Evolutionary conservation across 805 yeast genomes (phyloP), one percentile per base, ranked within the genome.

Genomic region (Saccharomycopsis sp.): DNA sequence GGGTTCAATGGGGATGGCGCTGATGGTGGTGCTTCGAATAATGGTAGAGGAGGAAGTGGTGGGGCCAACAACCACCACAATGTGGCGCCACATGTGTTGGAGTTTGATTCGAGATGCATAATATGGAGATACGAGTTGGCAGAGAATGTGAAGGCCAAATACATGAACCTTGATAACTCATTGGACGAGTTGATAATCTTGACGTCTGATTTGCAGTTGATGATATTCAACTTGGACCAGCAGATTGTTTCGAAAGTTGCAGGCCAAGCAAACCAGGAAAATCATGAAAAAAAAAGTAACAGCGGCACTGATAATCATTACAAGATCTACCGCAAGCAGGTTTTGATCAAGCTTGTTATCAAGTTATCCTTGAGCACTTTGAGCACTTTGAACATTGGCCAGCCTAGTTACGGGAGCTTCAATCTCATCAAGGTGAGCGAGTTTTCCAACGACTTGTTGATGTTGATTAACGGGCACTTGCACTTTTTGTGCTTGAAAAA

Each of bases 51-150:
- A n/a, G n/a, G n/a, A n/a, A n/a, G n/a, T n/a, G n/a, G n/a, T n/a
- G n/a, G n/a, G n/a, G n/a, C n/a, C n/a, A 30, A 33, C 8, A 30
- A 35, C 36, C n/a, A 16, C 21, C 19, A 5, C 10, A 6, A 7
- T 8, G 17, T n/a, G 2, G 9, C 20, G 12, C 17, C 21, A 12
- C n/a, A 15, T 4, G 16, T 17, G 15, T 8, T n/a, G 6, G 32
- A 40, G 17, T 50, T 57, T 34, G 48, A 54, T 40, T 52, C 58
- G 0, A 48, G 38, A 17, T 41, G 43, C 9, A 42, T 58, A 6
- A 56, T 55, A 5, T 58, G 58, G 50, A 53, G 52, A 41, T 58
- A 57, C 40, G 60, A 55, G 38, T 49, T 58, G 22, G 44, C 46
- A 16, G 36, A 41, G 22, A 43, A 48, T 5, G 45, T 55, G 4